Conservation (phyloP, 345 rosid species). For the Brassica carinata region DNA sequence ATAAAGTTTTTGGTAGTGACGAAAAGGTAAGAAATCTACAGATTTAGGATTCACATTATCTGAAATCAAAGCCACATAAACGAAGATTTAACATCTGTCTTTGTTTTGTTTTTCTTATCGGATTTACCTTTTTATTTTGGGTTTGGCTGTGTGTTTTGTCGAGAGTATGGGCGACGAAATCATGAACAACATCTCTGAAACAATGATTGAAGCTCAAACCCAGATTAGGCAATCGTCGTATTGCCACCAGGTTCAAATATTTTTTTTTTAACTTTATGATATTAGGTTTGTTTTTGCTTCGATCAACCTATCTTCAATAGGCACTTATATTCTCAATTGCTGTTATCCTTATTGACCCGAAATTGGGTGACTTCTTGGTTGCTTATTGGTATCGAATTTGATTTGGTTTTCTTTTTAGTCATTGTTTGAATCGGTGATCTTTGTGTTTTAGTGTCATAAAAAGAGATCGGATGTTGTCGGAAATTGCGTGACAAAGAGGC, state of each 20-base stretch:
- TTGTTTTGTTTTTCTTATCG: neutral
- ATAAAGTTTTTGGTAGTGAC: neutral
- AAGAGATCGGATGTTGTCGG: constrained; percentile 59
- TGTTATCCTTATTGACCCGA: neutral
- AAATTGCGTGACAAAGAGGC: constrained; percentile 52
- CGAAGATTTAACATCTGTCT: neutral
- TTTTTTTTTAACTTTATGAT: neutral
- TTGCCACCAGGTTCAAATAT: neutral
- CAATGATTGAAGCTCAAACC: too few species aligned
- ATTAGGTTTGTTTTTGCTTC: neutral
- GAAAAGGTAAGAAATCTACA: neutral
- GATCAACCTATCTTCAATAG: neutral
- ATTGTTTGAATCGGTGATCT: neutral
- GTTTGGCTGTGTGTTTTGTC: neutral
- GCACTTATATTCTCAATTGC: neutral
- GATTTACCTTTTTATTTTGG: neutral
- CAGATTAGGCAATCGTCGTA: neutral
- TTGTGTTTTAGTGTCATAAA: constrained; percentile 75
- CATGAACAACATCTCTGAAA: neutral
- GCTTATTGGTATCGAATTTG: too few species aligned
- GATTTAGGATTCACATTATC: neutral
- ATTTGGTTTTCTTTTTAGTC: neutral
- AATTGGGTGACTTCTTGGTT: neutral
- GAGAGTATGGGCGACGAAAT: neutral
- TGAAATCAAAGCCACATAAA: neutral